Percentiles rank a stretch among this genome's conserved stretches.
phyloP scores from a whole-genome alignment of 768 basidiomycete genomes.

The Agaricus blazei region DNA sequence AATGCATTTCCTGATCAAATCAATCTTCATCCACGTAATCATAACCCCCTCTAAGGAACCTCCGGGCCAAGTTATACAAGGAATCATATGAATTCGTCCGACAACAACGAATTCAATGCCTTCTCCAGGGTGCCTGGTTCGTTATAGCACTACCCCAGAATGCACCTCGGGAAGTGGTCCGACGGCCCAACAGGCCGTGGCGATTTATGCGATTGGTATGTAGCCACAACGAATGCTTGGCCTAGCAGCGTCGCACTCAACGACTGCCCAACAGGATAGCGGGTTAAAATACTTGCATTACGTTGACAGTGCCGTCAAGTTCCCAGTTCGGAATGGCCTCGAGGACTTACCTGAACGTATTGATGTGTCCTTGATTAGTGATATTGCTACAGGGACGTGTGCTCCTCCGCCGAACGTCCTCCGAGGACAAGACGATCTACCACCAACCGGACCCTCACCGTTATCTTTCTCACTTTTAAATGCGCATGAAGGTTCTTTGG shows the following conservation, averaged over 20 bases:
- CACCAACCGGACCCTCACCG: slow-evolving; percentile 52
- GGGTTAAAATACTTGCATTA: slow-evolving; percentile 80
- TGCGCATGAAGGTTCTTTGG: slow-evolving; percentile 64
- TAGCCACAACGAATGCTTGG: not conserved
- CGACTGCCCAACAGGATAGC: slow-evolving; percentile 52
- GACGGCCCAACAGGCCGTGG: slow-evolving; percentile 68
- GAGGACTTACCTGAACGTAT: slow-evolving; percentile 88
- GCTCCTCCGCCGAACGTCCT: slow-evolving; percentile 60
- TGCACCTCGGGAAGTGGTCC: slow-evolving; percentile 45
- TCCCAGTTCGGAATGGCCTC: slow-evolving; percentile 71
- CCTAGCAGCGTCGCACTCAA: not conserved
- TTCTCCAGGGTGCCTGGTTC: slow-evolving; percentile 91
- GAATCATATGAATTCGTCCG: slow-evolving; percentile 89
- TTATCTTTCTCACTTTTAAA: slow-evolving; percentile 76
- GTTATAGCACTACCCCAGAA: slow-evolving; percentile 65
- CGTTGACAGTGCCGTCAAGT: slow-evolving; percentile 76
- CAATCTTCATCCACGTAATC: slow-evolving; percentile 4
- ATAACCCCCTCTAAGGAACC: slow-evolving; percentile 46
- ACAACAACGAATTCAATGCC: slow-evolving; percentile 82
- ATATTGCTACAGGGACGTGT: slow-evolving; percentile 74
- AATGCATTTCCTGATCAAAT: slow-evolving; percentile 1
- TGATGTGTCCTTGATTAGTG: slow-evolving; percentile 74
- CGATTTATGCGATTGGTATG: slow-evolving; percentile 81
- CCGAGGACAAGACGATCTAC: slow-evolving; percentile 57
- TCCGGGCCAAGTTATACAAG: slow-evolving; percentile 80